phyloP scores from a whole-genome alignment of 2,329 filamentous ascomycete genomes.

The Ophiocordyceps camponoti-saundersi region DNA sequence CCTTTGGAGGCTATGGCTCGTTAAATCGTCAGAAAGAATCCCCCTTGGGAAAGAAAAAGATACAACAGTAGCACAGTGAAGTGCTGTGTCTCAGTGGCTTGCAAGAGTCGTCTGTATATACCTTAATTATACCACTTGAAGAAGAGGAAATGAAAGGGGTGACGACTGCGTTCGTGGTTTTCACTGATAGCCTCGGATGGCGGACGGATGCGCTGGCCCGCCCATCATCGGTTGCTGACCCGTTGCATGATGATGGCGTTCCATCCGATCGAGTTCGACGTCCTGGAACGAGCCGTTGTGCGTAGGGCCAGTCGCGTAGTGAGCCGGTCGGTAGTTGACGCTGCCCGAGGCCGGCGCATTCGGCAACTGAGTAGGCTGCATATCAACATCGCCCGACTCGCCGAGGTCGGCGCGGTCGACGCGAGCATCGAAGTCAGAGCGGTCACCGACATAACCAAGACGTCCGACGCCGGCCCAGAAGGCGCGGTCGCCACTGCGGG shows the following conservation, averaged over 20 bases:
- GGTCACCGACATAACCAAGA: conserved; percentile 34
- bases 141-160: neutral
- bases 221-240: neutral
- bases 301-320: neutral
- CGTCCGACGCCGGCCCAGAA: conserved; percentile 63
- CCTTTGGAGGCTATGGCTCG: too few species aligned
- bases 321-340: conserved; percentile 4
- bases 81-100: too few species aligned
- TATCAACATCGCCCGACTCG: conserved; percentile 10
- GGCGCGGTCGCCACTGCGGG: conserved; percentile 52
- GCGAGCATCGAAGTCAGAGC: conserved; percentile 9
- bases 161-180: neutral
- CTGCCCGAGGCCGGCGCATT: neutral
- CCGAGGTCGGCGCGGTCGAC: conserved; percentile 8
- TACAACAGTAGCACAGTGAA: too few species aligned
- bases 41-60: too few species aligned
- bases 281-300: conserved; percentile 10
- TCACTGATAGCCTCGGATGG: neutral
- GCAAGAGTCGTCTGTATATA: too few species aligned
- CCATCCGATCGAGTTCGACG: conserved; percentile 13
- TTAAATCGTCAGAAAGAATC: too few species aligned
- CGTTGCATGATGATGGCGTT: neutral
- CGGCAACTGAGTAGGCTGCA: neutral
- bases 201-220: neutral
- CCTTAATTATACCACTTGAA: too few species aligned